These are phyloP conservation scores for Aquilaria sinensis DNA, from an alignment of 345 rosid genomes.

Conservation along the genomic window DNA sequence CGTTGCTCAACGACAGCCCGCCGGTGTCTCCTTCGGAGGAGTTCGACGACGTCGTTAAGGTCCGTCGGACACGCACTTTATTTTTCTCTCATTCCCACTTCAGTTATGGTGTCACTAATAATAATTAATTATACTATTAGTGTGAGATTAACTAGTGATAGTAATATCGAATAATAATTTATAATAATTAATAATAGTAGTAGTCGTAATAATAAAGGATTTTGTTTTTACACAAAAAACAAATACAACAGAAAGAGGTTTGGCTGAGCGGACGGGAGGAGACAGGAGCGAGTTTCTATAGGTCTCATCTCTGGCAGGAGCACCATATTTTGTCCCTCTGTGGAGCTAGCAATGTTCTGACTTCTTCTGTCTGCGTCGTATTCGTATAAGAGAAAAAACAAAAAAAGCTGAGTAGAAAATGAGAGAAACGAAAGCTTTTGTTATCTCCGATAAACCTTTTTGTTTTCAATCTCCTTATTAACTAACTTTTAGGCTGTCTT, in stretches of 20 bases:
- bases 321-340: constrained; percentile 2
- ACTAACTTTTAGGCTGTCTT: constrained; percentile 16
- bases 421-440: constrained; percentile 20
- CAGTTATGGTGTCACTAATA: too few relatives aligned
- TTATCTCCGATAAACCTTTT: constrained; percentile 27
- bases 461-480: not conserved
- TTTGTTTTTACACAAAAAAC: not conserved
- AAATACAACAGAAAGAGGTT: constrained; percentile 15
- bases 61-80: constrained; percentile 7
- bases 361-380: constrained; percentile 3
- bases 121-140: too few relatives aligned
- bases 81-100: not conserved
- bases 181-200: too few relatives aligned
- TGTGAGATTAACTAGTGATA: too few relatives aligned
- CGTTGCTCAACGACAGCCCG: constrained; percentile 73
- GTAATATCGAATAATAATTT: too few relatives aligned
- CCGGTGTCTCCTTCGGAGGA: constrained; percentile 87
- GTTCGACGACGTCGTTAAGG: constrained; percentile 90
- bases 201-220: too few relatives aligned
- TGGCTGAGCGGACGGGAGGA: constrained; percentile 10
- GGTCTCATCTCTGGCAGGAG: constrained; percentile 4
- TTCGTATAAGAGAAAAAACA: not conserved
- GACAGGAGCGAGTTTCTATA: constrained; percentile 17
- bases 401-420: constrained; percentile 4
- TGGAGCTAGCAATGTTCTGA: constrained; percentile 5